A percentile compares a stretch with the other conserved stretches of the same genome.
Conservation (phyloP, 1,284 basidiomycete species). For the Puccinia sorghi region DNA sequence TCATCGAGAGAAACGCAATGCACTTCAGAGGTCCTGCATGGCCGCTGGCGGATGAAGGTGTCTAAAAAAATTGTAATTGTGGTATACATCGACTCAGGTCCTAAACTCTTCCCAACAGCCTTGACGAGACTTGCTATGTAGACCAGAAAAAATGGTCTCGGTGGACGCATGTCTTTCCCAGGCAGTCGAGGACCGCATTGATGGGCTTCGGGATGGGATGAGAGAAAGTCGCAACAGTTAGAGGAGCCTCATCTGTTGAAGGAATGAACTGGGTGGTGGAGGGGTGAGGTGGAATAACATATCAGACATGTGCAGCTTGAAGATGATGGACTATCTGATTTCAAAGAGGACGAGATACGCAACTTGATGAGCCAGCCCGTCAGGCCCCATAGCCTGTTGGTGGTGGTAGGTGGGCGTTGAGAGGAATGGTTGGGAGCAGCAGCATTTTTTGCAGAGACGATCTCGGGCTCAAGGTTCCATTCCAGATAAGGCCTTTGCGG, state of each 20-base stretch:
- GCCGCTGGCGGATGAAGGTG: no score
- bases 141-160: background rate
- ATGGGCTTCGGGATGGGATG: background rate
- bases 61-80: no score
- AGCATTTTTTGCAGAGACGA: background rate
- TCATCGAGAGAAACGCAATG: no score
- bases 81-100: no score
- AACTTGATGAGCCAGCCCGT: constrained; percentile 46
- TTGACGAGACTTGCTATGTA: background rate
- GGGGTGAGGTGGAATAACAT: background rate
- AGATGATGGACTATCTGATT: background rate
- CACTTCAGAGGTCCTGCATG: no score
- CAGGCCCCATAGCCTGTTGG: constrained; percentile 31
- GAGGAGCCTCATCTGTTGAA: background rate
- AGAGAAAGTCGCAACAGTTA: background rate
- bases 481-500: constrained; percentile 31
- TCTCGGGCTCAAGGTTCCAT: constrained; percentile 26
- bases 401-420: background rate
- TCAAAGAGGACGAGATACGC: background rate
- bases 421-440: background rate
- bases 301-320: background rate
- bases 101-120: no score
- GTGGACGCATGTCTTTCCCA: no score
- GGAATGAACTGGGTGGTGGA: constrained; percentile 5
- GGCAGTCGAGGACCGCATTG: background rate